A percentile compares a stretch with the other conserved stretches of the same genome.
phyloP scores from a whole-genome alignment of 1,284 basidiomycete genomes.

The Termitomyces sp. region DNA sequence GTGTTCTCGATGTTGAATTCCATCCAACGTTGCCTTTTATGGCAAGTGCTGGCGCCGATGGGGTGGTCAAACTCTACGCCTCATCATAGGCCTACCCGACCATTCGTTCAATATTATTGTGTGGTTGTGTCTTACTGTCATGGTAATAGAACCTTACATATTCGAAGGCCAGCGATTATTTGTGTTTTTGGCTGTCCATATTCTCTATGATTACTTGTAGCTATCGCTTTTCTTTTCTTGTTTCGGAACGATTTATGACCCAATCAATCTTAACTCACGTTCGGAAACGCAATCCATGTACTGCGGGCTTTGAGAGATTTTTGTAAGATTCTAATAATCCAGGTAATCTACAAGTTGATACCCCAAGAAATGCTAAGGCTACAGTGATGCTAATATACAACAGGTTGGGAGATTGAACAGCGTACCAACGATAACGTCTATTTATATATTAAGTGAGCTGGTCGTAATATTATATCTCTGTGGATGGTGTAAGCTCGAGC shows the following conservation, averaged over 20 bases:
- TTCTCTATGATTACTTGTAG: conserved; percentile 19
- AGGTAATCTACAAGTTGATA: not conserved
- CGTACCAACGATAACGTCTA: conserved; percentile 2
- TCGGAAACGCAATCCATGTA: not conserved
- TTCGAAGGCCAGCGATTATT: conserved; percentile 26
- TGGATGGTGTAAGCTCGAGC: not conserved
- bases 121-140: conserved; percentile 13
- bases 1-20: conserved; percentile 84
- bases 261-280: not conserved
- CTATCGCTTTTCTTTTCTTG: conserved; percentile 19
- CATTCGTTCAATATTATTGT: conserved; percentile 11
- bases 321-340: not conserved
- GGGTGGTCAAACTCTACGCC: conserved; percentile 87
- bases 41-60: conserved; percentile 91
- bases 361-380: conserved; percentile 25
- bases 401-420: not conserved
- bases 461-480: conserved; percentile 22
- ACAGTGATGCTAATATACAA: conserved; percentile 24
- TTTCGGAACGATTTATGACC: conserved; percentile 14
- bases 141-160: conserved; percentile 24
- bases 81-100: conserved; percentile 50
- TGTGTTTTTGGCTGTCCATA: conserved; percentile 22
- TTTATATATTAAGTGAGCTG: not conserved
- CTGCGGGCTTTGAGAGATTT: not conserved
- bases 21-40: conserved; percentile 83